These are phyloP conservation scores for Naganishia randhawae DNA, from an alignment of 768 basidiomycete genomes.

Conservation along the genomic window DNA sequence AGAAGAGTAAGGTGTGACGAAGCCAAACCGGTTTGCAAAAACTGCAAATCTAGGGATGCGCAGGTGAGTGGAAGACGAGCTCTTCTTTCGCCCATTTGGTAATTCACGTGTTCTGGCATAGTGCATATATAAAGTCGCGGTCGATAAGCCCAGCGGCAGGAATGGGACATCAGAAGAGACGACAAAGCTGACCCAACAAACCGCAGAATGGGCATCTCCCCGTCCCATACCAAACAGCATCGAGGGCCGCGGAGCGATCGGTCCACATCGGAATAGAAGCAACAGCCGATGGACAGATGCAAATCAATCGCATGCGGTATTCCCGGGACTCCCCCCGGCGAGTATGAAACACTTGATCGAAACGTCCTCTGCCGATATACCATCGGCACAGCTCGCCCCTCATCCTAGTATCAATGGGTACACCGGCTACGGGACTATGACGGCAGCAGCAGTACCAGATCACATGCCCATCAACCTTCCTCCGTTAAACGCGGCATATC, in stretches of 20 bases:
- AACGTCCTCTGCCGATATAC: not conserved
- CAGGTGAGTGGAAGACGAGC: not conserved
- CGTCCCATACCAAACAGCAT: not conserved
- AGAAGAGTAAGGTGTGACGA: slow-evolving; percentile 19
- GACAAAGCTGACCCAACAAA: not conserved
- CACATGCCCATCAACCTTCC: not conserved
- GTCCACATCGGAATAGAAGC: not conserved
- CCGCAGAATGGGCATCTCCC: not conserved
- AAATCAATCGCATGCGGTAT: not conserved
- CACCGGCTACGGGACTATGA: not conserved
- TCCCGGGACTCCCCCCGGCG: not conserved
- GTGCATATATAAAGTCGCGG: not conserved
- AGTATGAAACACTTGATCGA: not conserved
- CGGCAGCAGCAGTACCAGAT: not conserved
- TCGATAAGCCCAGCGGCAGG: not conserved
- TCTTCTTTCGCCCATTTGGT: not conserved
- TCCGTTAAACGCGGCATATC: not conserved
- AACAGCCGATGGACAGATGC: not conserved
- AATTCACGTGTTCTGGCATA: not conserved
- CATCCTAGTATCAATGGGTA: not conserved
- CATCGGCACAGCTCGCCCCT: not conserved
- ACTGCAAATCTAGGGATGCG: slow-evolving; percentile 7
- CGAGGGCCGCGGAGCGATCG: not conserved
- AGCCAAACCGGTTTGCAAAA: slow-evolving; percentile 8
- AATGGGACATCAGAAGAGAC: not conserved